Conservation (phyloP, 1,284 basidiomycete genomes). For the Meripilus lineatus region DNA sequence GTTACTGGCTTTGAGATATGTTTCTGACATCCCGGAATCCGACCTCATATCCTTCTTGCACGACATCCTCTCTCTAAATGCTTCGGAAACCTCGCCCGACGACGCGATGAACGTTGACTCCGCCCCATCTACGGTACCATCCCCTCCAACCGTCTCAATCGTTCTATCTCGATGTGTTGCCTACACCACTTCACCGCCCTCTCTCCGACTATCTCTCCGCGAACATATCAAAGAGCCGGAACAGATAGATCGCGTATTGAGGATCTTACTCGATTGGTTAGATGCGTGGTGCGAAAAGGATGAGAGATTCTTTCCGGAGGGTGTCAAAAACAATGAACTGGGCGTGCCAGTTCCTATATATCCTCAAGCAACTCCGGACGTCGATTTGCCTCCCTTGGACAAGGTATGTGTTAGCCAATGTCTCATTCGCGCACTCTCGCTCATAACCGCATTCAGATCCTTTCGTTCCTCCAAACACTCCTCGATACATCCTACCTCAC, state of each 20-base stretch:
- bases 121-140: conserved; percentile 27
- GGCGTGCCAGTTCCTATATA: conserved; percentile 17
- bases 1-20: conserved; percentile 43
- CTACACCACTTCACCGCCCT: conserved; percentile 47
- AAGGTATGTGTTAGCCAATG: conserved; percentile 39
- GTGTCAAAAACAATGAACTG: conserved; percentile 26
- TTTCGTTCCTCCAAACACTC: conserved; percentile 55
- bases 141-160: conserved; percentile 40
- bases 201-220: conserved; percentile 53
- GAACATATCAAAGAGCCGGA: conserved; percentile 48
- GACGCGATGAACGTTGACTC: conserved; percentile 58
- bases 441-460: conserved; percentile 32
- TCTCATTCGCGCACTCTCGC: background rate
- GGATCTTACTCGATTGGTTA: conserved; percentile 53
- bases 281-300: conserved; percentile 36
- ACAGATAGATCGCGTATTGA: conserved; percentile 46
- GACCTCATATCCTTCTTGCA: conserved; percentile 52
- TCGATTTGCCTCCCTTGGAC: conserved; percentile 29
- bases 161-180: conserved; percentile 48
- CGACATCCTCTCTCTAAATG: conserved; percentile 34
- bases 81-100: conserved; percentile 17
- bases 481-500: conserved; percentile 66
- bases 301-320: conserved; percentile 36
- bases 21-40: conserved; percentile 57
- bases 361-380: background rate